phyloP scores from a whole-genome alignment of 176 grass and related monocot genomes.

The Eleusine coracana region DNA sequence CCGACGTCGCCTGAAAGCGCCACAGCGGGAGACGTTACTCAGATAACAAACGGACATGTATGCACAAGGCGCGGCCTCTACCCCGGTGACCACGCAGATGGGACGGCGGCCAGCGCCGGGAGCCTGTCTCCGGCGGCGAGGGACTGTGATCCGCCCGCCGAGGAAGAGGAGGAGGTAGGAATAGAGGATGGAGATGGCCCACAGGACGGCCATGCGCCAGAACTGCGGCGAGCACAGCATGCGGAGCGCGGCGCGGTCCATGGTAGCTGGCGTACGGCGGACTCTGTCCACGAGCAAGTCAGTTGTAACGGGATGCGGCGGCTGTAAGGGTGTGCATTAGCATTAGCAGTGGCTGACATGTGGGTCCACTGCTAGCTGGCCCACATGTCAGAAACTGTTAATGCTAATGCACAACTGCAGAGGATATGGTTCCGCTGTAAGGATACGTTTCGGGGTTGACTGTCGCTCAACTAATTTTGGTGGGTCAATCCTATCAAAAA shows the following conservation, averaged over 20 bases:
- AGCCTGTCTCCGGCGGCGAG: neutral
- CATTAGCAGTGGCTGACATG: no score
- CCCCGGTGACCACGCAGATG: conserved; percentile 83
- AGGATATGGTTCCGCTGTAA: neutral
- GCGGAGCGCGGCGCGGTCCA: conserved; percentile 54
- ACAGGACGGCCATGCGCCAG: conserved; percentile 81
- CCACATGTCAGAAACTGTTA: no score
- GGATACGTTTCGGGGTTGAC: neutral
- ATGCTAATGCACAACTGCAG: no score
- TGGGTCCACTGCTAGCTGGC: no score
- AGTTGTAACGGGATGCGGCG: neutral
- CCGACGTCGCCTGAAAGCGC: conserved; percentile 67
- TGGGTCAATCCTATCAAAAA: no score
- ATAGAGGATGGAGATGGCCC: conserved; percentile 65
- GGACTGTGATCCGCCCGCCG: neutral
- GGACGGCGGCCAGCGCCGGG: neutral
- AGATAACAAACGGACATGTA: neutral
- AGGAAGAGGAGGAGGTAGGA: conserved; percentile 64
- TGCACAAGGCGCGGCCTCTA: neutral
- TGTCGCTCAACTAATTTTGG: no score
- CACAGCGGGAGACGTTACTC: neutral
- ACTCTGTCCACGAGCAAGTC: neutral
- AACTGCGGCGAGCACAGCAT: conserved; percentile 64
- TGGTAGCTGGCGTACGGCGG: neutral
- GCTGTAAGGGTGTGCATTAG: no score